Evolutionary conservation across 495 filamentous ascomycete genomes (phyloP).

Genomic region (Tuber brumale): DNA sequence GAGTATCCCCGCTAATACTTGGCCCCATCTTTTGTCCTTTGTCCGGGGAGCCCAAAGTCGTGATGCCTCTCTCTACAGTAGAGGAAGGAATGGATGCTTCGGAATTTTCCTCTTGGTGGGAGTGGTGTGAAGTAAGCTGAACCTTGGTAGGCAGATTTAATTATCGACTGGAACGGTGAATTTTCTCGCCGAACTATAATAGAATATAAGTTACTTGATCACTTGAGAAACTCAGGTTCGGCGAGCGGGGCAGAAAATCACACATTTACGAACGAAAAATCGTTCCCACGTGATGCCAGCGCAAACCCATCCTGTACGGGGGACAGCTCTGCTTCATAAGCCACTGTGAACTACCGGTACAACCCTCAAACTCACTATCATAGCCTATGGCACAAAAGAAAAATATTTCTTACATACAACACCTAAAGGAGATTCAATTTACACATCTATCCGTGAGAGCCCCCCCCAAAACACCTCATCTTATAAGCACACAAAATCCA

Average conservation of each 20-base stretch:
- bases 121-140: not conserved
- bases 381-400: not conserved
- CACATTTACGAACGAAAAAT: not conserved
- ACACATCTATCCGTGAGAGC: not conserved
- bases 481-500: not conserved
- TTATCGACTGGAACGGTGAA: not conserved
- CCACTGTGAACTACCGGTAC: not conserved
- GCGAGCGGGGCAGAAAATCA: not conserved
- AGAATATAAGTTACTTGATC: not conserved
- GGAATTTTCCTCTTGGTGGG: not conserved
- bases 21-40: not conserved
- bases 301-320: not conserved
- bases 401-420: not conserved
- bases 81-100: not conserved
- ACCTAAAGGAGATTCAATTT: not conserved
- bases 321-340: not conserved
- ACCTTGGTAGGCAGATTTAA: not conserved
- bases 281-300: not conserved
- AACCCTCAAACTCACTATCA: not conserved
- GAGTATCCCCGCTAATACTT: not conserved
- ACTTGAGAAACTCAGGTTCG: not conserved
- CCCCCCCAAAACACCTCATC: not conserved
- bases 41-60: not conserved
- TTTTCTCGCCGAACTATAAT: not conserved
- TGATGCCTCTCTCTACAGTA: not conserved